Conservation (phyloP, 164 flowering plant species). For the Brasenia schreberi region DNA sequence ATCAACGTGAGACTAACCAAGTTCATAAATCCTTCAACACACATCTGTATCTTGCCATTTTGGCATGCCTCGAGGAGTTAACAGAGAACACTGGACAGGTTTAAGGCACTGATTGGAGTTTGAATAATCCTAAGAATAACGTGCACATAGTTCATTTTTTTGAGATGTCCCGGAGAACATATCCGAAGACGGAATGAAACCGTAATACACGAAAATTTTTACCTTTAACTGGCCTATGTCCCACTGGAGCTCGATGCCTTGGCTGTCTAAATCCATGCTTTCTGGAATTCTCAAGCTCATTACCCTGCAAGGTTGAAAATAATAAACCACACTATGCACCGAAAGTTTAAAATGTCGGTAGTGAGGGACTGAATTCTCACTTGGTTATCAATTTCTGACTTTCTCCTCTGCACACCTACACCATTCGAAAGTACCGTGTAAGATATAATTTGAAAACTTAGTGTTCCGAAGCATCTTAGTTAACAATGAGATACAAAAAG, state of each 20-base stretch:
- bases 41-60: too few species aligned
- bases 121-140: too few species aligned
- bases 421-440: background rate
- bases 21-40: too few species aligned
- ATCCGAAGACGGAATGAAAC: too few species aligned
- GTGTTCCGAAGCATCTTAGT: background rate
- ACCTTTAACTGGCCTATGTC: constrained; percentile 33
- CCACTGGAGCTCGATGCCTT: constrained; percentile 58
- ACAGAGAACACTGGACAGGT: too few species aligned
- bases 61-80: too few species aligned
- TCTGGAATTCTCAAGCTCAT: constrained; percentile 27
- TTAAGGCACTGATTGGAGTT: too few species aligned
- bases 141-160: too few species aligned
- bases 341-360: background rate
- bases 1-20: too few species aligned
- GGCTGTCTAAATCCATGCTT: constrained; percentile 34
- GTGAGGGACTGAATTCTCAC: constrained; percentile 10
- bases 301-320: constrained; percentile 6
- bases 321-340: background rate
- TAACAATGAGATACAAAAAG: background rate
- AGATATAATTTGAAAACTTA: background rate
- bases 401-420: constrained; percentile 75
- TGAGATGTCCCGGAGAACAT: too few species aligned
- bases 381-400: constrained; percentile 54
- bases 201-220: too few species aligned